Conservation (phyloP, 2,329 filamentous ascomycete genomes). For the Penicillium sp. region DNA sequence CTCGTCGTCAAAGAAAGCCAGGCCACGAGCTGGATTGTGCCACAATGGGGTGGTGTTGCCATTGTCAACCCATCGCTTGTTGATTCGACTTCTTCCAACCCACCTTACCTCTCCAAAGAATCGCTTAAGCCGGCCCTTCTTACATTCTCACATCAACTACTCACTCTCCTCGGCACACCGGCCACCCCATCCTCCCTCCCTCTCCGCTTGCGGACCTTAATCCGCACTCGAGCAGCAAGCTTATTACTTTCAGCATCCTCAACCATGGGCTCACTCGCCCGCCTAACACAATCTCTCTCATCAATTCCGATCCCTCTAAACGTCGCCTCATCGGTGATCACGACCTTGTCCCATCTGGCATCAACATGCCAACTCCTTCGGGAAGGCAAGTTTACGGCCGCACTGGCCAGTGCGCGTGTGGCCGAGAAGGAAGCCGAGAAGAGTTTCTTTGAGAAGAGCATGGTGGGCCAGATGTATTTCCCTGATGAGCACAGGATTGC, state of each 20-base stretch:
- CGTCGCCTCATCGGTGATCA: constrained; percentile 80
- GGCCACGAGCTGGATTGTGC: constrained; percentile 82
- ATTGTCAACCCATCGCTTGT: constrained; percentile 57
- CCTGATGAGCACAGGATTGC: constrained; percentile 98
- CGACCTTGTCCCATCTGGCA: constrained; percentile 72
- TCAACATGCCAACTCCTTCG: constrained; percentile 69
- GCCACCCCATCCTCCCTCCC: constrained; percentile 73
- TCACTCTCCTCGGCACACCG: constrained; percentile 82
- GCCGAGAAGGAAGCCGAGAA: constrained; percentile 87
- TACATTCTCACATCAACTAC: constrained; percentile 84
- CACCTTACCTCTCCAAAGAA: constrained; percentile 56
- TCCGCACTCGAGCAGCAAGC: constrained; percentile 79
- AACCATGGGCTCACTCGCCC: constrained; percentile 86
- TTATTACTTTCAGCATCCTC: constrained; percentile 86
- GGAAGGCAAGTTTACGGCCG: constrained; percentile 58
- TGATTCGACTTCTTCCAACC: constrained; percentile 32
- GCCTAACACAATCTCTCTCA: constrained; percentile 75
- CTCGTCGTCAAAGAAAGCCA: constrained; percentile 57
- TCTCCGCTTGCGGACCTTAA: constrained; percentile 76
- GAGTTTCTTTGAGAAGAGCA: constrained; percentile 97
- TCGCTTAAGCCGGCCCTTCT: constrained; percentile 75
- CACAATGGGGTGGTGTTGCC: constrained; percentile 84
- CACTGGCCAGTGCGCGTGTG: constrained; percentile 73
- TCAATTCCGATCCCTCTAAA: constrained; percentile 87
- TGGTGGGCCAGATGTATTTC: constrained; percentile 98